Evolutionary conservation across 148 eudicot species (phyloP).

Genomic region (Selenicereus undatus): DNA sequence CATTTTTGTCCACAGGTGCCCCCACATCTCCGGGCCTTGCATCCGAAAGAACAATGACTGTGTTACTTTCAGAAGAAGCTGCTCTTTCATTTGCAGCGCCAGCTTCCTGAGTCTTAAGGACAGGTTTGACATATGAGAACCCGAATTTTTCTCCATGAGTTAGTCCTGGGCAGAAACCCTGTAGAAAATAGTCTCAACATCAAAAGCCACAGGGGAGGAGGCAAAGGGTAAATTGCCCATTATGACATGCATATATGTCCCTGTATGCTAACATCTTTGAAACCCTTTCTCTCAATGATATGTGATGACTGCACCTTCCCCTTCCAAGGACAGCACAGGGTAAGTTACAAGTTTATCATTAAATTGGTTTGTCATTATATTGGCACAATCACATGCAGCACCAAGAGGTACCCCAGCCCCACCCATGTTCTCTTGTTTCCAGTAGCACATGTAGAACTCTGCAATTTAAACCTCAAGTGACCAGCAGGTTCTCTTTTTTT

Average conservation of each 20-base stretch:
- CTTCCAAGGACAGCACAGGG: neutral
- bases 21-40: constrained; percentile 13
- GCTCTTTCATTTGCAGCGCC: constrained; percentile 32
- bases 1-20: constrained; percentile 25
- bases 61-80: constrained; percentile 27
- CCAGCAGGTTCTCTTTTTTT: neutral
- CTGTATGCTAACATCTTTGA: neutral
- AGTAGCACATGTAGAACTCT: neutral
- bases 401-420: neutral
- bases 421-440: constrained; percentile 11
- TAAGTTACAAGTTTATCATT: neutral
- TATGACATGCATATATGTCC: neutral
- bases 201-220: neutral
- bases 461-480: neutral
- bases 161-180: constrained; percentile 90
- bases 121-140: constrained; percentile 47
- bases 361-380: constrained; percentile 4
- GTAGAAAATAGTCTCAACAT: constrained; percentile 18
- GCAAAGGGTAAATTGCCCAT: neutral
- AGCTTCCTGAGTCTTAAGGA: constrained; percentile 25
- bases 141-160: constrained; percentile 75
- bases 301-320: neutral
- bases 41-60: constrained; percentile 34
- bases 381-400: constrained; percentile 4
- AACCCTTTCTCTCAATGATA: neutral